Evolutionary conservation across 345 rosid genomes (phyloP).

Genomic region (Ceriops tagal): DNA sequence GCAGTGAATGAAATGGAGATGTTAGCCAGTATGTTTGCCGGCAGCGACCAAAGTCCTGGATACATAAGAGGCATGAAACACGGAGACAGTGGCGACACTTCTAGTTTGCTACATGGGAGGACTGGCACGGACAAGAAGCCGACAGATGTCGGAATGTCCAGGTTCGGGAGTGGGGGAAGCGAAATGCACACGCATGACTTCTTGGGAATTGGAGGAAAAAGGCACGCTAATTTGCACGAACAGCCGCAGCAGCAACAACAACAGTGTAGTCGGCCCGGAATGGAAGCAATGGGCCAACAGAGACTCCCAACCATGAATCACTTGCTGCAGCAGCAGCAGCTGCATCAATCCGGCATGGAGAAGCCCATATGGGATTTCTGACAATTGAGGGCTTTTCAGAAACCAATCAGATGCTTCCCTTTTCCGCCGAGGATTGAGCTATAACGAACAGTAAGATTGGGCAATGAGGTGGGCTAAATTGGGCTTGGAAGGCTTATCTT

Average conservation of each 20-base stretch:
- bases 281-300: slow-evolving; percentile 38
- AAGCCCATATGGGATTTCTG: slow-evolving; percentile 58
- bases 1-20: slow-evolving; percentile 43
- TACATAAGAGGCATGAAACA: slow-evolving; percentile 27
- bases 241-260: slow-evolving; percentile 20
- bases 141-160: slow-evolving; percentile 19
- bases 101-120: slow-evolving; percentile 28
- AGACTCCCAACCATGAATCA: slow-evolving; percentile 38
- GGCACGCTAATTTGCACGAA: slow-evolving; percentile 32
- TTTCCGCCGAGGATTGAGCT: too few relatives aligned
- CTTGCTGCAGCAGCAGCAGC: slow-evolving; percentile 40
- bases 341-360: slow-evolving; percentile 11
- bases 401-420: too few relatives aligned
- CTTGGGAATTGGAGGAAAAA: slow-evolving; percentile 53
- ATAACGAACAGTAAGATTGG: too few relatives aligned
- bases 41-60: slow-evolving; percentile 25
- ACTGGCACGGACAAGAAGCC: slow-evolving; percentile 16
- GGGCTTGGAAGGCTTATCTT: not conserved
- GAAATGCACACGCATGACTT: slow-evolving; percentile 49
- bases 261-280: slow-evolving; percentile 23
- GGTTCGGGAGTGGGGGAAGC: slow-evolving; percentile 20
- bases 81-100: slow-evolving; percentile 20
- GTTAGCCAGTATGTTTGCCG: slow-evolving; percentile 38
- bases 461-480: not conserved
- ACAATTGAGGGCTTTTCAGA: not conserved